These are phyloP conservation scores for Phytophthora rubi DNA, from an alignment of 352 stramenopile genomes.

Conservation along the genomic window DNA sequence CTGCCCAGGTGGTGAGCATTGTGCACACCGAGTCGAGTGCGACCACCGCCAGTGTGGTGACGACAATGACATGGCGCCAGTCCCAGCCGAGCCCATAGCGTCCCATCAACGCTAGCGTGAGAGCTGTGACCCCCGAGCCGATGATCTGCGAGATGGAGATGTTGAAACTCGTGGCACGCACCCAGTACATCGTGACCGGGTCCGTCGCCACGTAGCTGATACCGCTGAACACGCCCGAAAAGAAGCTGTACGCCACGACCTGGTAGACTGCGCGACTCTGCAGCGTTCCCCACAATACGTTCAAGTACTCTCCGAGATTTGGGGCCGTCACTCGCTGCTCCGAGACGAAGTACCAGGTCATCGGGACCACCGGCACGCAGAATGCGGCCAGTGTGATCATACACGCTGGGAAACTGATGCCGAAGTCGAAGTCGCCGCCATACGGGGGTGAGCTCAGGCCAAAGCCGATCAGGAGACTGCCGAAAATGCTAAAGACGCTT, in stretches of 20 bases:
- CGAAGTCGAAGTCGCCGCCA: conserved; percentile 43
- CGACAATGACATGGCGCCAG: conserved; percentile 38
- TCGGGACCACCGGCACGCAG: conserved; percentile 36
- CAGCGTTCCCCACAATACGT: conserved; percentile 30
- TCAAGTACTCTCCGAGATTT: conserved; percentile 36
- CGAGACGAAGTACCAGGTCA: conserved; percentile 45
- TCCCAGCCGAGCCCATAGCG: conserved; percentile 48
- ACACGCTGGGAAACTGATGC: conserved; percentile 38
- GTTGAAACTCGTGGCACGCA: conserved; percentile 45
- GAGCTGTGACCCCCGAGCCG: conserved; percentile 34
- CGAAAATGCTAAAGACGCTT: conserved; percentile 44
- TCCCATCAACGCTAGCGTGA: conserved; percentile 37
- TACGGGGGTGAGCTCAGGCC: conserved; percentile 44
- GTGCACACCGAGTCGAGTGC: conserved; percentile 39
- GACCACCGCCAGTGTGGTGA: conserved; percentile 38
- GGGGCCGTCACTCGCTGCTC: conserved; percentile 28
- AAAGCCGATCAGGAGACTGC: conserved; percentile 42
- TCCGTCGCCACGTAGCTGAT: conserved; percentile 41
- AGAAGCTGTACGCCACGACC: conserved; percentile 48
- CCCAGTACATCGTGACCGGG: conserved; percentile 49
- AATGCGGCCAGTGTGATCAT: conserved; percentile 37
- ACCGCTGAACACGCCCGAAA: conserved; percentile 35
- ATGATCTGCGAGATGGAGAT: conserved; percentile 43
- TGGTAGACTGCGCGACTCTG: conserved; percentile 49
- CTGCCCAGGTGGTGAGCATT: conserved; percentile 42